Conservation (phyloP, 1,139 yeast species). For the Scheffersomyces stambukii region DNA sequence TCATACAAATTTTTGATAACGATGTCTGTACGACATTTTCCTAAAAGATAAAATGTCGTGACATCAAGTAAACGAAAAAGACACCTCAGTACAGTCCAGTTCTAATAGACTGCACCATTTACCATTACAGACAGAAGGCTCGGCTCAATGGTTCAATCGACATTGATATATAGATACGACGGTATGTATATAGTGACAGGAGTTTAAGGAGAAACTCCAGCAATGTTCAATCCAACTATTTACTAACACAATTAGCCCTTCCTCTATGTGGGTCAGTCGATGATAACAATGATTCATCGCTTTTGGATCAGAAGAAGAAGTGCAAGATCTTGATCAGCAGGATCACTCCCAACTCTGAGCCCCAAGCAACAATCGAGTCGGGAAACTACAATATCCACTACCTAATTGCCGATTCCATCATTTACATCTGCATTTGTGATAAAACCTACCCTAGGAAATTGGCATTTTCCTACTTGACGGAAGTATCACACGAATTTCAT, state of each 20-base stretch:
- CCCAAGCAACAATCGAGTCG: conserved; percentile 81
- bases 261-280: conserved; percentile 94
- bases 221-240: neutral
- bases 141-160: conserved; percentile 62
- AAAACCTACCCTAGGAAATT: conserved; percentile 80
- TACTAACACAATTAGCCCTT: conserved; percentile 46
- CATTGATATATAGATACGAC: conserved; percentile 67
- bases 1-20: too few species aligned
- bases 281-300: conserved; percentile 48
- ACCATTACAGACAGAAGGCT: too few species aligned
- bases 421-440: conserved; percentile 76
- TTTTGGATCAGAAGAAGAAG: conserved; percentile 79
- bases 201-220: neutral
- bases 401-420: conserved; percentile 56
- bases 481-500: conserved; percentile 76
- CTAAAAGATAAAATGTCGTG: too few species aligned
- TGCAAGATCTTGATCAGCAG: conserved; percentile 74
- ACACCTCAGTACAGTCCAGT: conserved; percentile 2
- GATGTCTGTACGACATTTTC: too few species aligned
- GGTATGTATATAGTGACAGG: conserved; percentile 39
- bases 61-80: conserved; percentile 2
- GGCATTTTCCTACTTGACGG: conserved; percentile 82
- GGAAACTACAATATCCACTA: conserved; percentile 77
- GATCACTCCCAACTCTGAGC: conserved; percentile 76
- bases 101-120: too few species aligned